Percentiles rank a stretch among this genome's conserved stretches.
These are phyloP conservation scores for Lolium perenne DNA, from an alignment of 176 grass and related monocot species.

Conservation along the genomic window DNA sequence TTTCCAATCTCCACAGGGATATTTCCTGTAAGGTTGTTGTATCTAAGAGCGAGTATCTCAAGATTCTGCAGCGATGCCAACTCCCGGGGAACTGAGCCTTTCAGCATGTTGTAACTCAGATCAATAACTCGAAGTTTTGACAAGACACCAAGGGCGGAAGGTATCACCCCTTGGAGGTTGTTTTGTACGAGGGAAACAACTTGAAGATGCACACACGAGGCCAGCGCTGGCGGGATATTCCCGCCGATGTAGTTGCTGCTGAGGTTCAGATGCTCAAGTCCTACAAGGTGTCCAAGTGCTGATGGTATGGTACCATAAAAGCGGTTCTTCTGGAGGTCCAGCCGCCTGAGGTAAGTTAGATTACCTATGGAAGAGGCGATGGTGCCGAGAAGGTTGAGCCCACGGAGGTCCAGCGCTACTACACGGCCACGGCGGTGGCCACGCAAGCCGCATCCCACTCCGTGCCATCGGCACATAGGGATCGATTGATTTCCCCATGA, in stretches of 20 bases:
- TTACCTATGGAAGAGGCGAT: neutral
- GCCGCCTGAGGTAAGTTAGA: neutral
- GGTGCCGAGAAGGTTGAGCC: neutral
- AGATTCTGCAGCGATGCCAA: too few relatives aligned
- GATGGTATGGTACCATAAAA: neutral
- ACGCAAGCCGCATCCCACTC: neutral
- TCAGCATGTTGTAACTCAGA: neutral
- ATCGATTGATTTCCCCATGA: conserved; percentile 19
- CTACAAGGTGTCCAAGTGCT: neutral
- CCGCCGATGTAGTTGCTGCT: neutral
- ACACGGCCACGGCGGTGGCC: neutral
- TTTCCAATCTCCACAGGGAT: too few relatives aligned
- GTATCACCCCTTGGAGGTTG: neutral
- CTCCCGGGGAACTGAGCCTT: too few relatives aligned
- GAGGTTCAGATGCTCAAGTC: conserved; percentile 3
- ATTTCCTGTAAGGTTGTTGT: too few relatives aligned
- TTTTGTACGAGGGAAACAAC: neutral
- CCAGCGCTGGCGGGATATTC: neutral
- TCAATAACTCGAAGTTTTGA: neutral
- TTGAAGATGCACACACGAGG: neutral
- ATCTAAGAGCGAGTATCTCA: too few relatives aligned
- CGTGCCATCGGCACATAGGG: conserved; percentile 2
- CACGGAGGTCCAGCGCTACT: neutral
- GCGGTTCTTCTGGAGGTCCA: neutral
- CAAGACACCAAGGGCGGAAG: neutral